Conservation (phyloP, 495 filamentous ascomycete genomes). For the Talaromyces proteolyticus region DNA sequence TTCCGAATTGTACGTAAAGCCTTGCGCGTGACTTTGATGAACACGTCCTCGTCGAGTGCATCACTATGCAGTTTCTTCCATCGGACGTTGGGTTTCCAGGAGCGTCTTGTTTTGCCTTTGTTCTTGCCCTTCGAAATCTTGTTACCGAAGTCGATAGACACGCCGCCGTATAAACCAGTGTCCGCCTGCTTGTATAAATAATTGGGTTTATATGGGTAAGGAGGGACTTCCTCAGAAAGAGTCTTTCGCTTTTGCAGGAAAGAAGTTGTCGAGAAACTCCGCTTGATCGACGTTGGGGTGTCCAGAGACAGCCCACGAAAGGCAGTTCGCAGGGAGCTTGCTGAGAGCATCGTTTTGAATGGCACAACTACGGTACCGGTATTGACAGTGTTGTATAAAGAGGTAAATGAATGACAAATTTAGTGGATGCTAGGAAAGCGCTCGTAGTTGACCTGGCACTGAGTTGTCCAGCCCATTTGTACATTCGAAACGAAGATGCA, state of each 20-base stretch:
- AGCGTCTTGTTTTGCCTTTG: slow-evolving; percentile 76
- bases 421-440: too few species aligned
- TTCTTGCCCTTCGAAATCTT: slow-evolving; percentile 67
- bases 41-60: slow-evolving; percentile 56
- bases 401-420: neutral
- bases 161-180: slow-evolving; percentile 74
- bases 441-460: too few species aligned
- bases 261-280: slow-evolving; percentile 35
- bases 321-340: slow-evolving; percentile 31
- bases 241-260: slow-evolving; percentile 25
- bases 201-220: slow-evolving; percentile 81
- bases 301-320: slow-evolving; percentile 38
- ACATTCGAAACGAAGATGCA: too few species aligned
- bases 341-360: slow-evolving; percentile 23
- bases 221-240: slow-evolving; percentile 48
- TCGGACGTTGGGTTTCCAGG: slow-evolving; percentile 86
- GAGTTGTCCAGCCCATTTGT: neutral
- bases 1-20: slow-evolving; percentile 85
- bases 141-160: slow-evolving; percentile 85
- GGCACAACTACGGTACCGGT: slow-evolving; percentile 24
- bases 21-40: slow-evolving; percentile 67
- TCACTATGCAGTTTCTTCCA: slow-evolving; percentile 68
- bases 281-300: slow-evolving; percentile 20
- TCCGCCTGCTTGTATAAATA: slow-evolving; percentile 81
- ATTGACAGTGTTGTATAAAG: neutral